Base-by-base conservation (phyloP, 2,329 filamentous ascomycete genomes). In the Simplicillium sp. region DNA sequence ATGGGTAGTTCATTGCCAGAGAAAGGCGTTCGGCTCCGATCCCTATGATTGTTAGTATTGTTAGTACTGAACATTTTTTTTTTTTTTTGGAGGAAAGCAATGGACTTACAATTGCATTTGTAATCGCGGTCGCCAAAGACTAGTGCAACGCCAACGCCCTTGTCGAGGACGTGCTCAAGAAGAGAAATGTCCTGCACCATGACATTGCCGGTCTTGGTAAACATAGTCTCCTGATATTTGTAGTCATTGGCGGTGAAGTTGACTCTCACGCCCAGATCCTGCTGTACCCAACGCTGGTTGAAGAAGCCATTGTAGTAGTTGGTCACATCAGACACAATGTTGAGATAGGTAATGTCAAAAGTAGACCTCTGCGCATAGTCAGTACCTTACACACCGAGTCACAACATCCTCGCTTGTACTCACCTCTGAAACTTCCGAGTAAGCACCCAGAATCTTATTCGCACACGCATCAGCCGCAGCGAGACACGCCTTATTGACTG, bases 21-120 rank as follows among this genome's bases (percentile, higher is more conserved):
- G 79, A 82, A 32, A 84, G 67, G 2, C 78, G 77, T 57, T 90
- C 72, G 13, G 82, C 84, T 6, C 84, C 84, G 49, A n/a, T n/a
- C n/a, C n/a, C n/a, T n/a, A n/a, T n/a, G n/a, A n/a, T n/a, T n/a
- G n/a, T n/a, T n/a, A n/a, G n/a, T n/a, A n/a, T n/a, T n/a, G n/a
- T n/a, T n/a, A n/a, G n/a, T n/a, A n/a, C n/a, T n/a, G n/a, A n/a
- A n/a, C n/a, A n/a, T n/a, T n/a, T n/a, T n/a, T n/a, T n/a, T n/a
- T n/a, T n/a, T n/a, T n/a, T n/a, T n/a, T n/a, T n/a, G n/a, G n/a
- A n/a, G n/a, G n/a, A n/a, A n/a, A n/a, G n/a, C n/a, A n/a, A n/a
- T n/a, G n/a, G n/a, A n/a, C n/a, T 80, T 63, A 54, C 80, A 79
- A 50, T 76, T 76, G 54, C 74, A 78, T 44, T 72, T 67, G 48